phyloP scores from a whole-genome alignment of 306 rosid genomes.

The Citrullus amarus region DNA sequence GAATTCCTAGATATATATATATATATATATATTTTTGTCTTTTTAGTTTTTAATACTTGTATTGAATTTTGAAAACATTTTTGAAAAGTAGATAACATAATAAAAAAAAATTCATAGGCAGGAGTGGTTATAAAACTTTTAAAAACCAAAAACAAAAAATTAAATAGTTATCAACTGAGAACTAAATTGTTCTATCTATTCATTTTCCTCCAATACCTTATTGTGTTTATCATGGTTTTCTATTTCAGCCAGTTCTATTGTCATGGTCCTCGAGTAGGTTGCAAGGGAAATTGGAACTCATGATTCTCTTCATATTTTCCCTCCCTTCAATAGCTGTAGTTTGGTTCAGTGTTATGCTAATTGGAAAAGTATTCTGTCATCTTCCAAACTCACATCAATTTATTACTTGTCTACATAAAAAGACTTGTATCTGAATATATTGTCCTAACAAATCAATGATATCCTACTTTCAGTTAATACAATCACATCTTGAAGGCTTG shows the following conservation, averaged over 20 bases:
- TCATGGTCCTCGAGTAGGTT: neutral
- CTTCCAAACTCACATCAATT: neutral
- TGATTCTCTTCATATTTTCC: neutral
- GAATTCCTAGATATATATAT: no score
- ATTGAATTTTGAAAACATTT: no score
- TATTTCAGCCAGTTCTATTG: neutral
- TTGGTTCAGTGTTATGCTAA: neutral
- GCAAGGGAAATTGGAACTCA: neutral
- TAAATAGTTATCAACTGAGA: neutral
- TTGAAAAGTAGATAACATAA: no score
- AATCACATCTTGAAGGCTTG: neutral
- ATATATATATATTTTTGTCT: no score
- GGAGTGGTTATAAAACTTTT: no score
- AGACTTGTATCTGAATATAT: neutral
- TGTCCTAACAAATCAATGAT: neutral
- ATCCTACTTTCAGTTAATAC: neutral
- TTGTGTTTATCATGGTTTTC: neutral
- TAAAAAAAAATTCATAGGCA: no score
- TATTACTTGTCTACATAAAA: neutral
- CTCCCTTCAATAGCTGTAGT: neutral
- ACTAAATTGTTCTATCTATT: neutral
- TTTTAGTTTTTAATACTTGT: no score
- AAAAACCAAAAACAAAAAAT: no score
- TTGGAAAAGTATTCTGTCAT: neutral
- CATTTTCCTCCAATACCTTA: neutral